Conservation (phyloP, 148 eudicot genomes). For the Agrostemma githago region DNA sequence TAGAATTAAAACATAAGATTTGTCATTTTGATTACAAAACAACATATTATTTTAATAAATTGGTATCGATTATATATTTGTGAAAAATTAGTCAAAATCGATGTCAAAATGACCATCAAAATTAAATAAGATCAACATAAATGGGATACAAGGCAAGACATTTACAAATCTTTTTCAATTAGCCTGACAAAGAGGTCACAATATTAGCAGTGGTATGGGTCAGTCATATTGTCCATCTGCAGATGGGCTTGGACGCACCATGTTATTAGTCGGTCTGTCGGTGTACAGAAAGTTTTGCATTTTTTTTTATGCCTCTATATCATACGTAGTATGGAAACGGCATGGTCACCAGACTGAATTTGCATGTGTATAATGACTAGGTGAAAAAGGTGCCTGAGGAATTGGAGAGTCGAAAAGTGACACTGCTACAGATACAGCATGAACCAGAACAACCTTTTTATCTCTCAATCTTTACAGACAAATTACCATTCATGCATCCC, state of each 20-base stretch:
- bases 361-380: not conserved
- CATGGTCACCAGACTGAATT: not conserved
- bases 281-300: not conserved
- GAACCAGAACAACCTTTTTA: not conserved
- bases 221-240: not conserved
- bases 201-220: constrained; percentile 1
- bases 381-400: not conserved
- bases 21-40: not conserved
- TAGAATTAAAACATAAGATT: not conserved
- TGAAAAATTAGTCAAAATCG: not conserved
- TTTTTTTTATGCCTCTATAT: not conserved
- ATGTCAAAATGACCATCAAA: not conserved
- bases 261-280: not conserved
- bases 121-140: not conserved
- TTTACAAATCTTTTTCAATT: not conserved
- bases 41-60: not conserved
- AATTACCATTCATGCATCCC: not conserved
- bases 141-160: not conserved
- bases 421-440: not conserved
- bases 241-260: not conserved
- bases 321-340: not conserved
- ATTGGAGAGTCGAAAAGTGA: not conserved
- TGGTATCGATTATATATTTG: not conserved
- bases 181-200: not conserved
- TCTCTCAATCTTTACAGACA: not conserved